A percentile compares a stretch with the other conserved stretches of the same genome.
Conservation (phyloP, 2,329 filamentous ascomycete genomes). For the Rhinocladiella similis region DNA sequence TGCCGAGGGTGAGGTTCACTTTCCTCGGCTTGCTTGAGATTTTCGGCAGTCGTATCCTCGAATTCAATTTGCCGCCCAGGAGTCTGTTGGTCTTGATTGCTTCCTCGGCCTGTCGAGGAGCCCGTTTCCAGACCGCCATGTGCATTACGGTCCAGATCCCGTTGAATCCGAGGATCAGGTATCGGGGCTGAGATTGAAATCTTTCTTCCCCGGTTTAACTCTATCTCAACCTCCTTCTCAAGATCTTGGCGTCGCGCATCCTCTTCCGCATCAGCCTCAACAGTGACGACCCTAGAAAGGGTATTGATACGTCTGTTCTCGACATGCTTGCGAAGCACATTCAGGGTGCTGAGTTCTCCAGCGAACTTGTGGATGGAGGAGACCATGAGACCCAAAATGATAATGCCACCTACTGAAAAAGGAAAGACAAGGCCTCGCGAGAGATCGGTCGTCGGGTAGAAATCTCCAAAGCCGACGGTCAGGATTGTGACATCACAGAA, state of each 20-base stretch:
- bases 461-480: slow-evolving; percentile 63
- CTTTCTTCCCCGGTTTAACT: slow-evolving; percentile 20
- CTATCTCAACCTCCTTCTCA: slow-evolving; percentile 27
- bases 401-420: slow-evolving; percentile 78
- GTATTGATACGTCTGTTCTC: slow-evolving; percentile 56
- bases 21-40: slow-evolving; percentile 8
- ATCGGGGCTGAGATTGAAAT: slow-evolving; percentile 38
- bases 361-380: slow-evolving; percentile 72
- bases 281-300: slow-evolving; percentile 54
- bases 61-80: slow-evolving; percentile 15
- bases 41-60: slow-evolving; percentile 7
- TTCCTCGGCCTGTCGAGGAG: background rate
- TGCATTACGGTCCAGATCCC: slow-evolving; percentile 21
- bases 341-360: slow-evolving; percentile 59
- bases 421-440: slow-evolving; percentile 75
- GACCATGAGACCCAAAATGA: slow-evolving; percentile 81
- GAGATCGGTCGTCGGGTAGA: slow-evolving; percentile 56
- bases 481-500: slow-evolving; percentile 72
- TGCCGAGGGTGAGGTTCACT: slow-evolving; percentile 19
- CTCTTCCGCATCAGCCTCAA: slow-evolving; percentile 12
- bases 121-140: background rate
- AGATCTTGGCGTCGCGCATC: slow-evolving; percentile 30
- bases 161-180: slow-evolving; percentile 29
- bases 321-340: slow-evolving; percentile 62
- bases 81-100: slow-evolving; percentile 1